These are phyloP conservation scores for Populus nigra DNA, from an alignment of 345 rosid species.

Conservation along the genomic window DNA sequence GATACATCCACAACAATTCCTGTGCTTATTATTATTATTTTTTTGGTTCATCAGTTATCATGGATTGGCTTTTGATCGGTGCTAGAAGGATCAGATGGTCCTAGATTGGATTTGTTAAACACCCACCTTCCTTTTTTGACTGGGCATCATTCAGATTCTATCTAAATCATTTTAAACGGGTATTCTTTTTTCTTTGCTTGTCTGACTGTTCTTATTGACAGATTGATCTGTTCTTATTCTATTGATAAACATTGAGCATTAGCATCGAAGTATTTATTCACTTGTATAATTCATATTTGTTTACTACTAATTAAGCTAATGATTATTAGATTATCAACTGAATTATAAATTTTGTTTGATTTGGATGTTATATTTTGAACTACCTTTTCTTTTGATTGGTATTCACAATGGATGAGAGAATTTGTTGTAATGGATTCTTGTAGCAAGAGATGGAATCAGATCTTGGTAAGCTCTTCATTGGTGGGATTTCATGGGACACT, in stretches of 20 bases:
- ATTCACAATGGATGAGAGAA: conserved; percentile 31
- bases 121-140: conserved; percentile 43
- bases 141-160: conserved; percentile 57
- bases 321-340: conserved; percentile 17
- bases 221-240: conserved; percentile 26
- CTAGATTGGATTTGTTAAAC: conserved; percentile 53
- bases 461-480: conserved; percentile 98
- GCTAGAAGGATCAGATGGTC: conserved; percentile 52
- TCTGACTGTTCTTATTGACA: conserved; percentile 28
- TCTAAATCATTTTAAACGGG: conserved; percentile 41
- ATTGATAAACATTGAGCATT: not conserved
- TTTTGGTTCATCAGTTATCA: conserved; percentile 27
- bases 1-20: conserved; percentile 19
- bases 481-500: conserved; percentile 99
- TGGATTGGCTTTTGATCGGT: conserved; percentile 38
- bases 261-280: not conserved
- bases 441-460: conserved; percentile 88
- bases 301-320: conserved; percentile 13
- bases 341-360: conserved; percentile 18
- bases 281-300: conserved; percentile 9
- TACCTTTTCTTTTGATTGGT: conserved; percentile 14
- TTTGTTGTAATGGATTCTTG: conserved; percentile 32
- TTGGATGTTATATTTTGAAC: conserved; percentile 8
- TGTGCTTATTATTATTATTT: conserved; percentile 10
- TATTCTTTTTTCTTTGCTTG: conserved; percentile 22